A percentile compares a stretch with the other conserved stretches of the same genome.
These are phyloP conservation scores for Ogataea siamensis DNA, from an alignment of 805 yeast genomes.

Conservation along the genomic window DNA sequence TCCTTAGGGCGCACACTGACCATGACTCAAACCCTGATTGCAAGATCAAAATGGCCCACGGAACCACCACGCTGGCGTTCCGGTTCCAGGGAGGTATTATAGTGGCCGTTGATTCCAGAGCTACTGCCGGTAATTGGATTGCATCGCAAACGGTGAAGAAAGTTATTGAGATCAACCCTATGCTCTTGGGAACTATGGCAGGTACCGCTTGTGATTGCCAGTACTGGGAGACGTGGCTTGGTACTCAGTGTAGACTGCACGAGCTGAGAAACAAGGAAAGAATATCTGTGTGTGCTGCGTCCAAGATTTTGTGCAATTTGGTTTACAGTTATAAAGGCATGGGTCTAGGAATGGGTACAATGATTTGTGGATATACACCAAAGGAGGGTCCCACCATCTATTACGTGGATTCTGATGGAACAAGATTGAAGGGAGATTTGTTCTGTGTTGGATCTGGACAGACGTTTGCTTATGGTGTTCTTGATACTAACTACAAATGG, in stretches of 20 bases:
- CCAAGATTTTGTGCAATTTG: slow-evolving; percentile 86
- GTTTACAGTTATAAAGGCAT: slow-evolving; percentile 94
- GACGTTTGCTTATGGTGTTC: slow-evolving; percentile 97
- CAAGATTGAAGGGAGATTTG: slow-evolving; percentile 88
- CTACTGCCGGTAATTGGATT: slow-evolving; percentile 97
- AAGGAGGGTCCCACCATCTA: slow-evolving; percentile 94
- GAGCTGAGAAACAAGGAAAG: slow-evolving; percentile 94
- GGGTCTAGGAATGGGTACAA: slow-evolving; percentile 99
- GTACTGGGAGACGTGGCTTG: slow-evolving; percentile 99
- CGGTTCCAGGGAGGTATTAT: slow-evolving; percentile 93
- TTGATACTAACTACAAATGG: slow-evolving; percentile 91
- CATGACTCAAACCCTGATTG: slow-evolving; percentile 91
- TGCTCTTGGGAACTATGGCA: slow-evolving; percentile 95
- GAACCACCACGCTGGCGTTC: slow-evolving; percentile 97
- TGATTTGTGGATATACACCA: slow-evolving; percentile 96
- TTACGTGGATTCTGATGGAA: slow-evolving; percentile 96
- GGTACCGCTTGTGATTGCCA: slow-evolving; percentile 99
- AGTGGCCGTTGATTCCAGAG: slow-evolving; percentile 97
- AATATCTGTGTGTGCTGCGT: slow-evolving; percentile 94
- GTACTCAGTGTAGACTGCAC: slow-evolving; percentile 92
- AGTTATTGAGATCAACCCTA: slow-evolving; percentile 95
- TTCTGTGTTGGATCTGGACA: slow-evolving; percentile 99
- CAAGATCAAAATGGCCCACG: slow-evolving; percentile 94
- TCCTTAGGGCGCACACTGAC: slow-evolving; percentile 96
- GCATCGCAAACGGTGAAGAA: slow-evolving; percentile 98